A percentile compares a stretch with the other conserved stretches of the same genome.
Conservation (phyloP, 2,329 filamentous ascomycete genomes). For the Aspergillus jensenii region DNA sequence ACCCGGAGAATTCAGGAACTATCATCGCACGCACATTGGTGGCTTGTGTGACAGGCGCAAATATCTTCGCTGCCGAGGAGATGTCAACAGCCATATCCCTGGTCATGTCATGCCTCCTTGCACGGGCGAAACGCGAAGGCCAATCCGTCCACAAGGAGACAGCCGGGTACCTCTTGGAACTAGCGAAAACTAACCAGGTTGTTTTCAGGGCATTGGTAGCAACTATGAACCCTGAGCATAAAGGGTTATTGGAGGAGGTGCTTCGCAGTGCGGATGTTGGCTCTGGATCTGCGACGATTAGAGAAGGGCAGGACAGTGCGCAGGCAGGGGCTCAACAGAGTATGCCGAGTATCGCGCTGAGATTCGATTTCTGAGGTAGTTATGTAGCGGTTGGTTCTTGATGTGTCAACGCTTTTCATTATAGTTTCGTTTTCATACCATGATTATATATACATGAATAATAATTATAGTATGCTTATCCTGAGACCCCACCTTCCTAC, state of each 20-base stretch:
- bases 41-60: constrained; percentile 59
- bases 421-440: neutral
- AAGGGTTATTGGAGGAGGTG: constrained; percentile 76
- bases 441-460: neutral
- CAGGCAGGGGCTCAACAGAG: constrained; percentile 53
- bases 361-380: constrained; percentile 76
- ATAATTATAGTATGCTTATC: too few species aligned
- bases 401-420: neutral
- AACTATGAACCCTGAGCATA: constrained; percentile 68
- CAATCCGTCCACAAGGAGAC: constrained; percentile 66
- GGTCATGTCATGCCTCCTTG: constrained; percentile 73
- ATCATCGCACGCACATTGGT: constrained; percentile 74
- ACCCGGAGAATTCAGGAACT: constrained; percentile 72
- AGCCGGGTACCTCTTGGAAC: constrained; percentile 72
- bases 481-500: neutral
- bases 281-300: constrained; percentile 32
- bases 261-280: constrained; percentile 62
- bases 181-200: constrained; percentile 72
- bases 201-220: constrained; percentile 74
- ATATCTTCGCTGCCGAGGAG: constrained; percentile 27
- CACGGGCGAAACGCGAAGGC: constrained; percentile 67
- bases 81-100: constrained; percentile 64
- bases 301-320: constrained; percentile 36
- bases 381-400: neutral
- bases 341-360: constrained; percentile 82